Evolutionary conservation across 2,329 filamentous ascomycete species (phyloP).

Genomic region (Ophiostoma quercus): DNA sequence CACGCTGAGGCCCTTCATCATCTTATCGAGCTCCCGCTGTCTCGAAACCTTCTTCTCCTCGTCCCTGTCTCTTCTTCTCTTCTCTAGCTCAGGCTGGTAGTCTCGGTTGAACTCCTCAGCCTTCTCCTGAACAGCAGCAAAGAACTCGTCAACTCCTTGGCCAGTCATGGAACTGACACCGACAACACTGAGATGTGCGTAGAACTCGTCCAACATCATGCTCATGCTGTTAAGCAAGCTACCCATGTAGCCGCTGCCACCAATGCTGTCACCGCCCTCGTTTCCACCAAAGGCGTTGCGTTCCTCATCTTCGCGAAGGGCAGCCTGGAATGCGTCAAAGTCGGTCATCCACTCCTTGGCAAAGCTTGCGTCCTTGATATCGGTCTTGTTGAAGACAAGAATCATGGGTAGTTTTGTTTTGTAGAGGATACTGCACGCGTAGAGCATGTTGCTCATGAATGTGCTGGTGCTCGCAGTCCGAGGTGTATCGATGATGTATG

Average conservation of each 20-base stretch:
- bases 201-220: conserved; percentile 94
- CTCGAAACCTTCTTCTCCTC: conserved; percentile 65
- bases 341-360: conserved; percentile 99
- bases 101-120: conserved; percentile 81
- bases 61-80: conserved; percentile 68
- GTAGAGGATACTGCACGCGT: conserved; percentile 96
- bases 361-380: conserved; percentile 84
- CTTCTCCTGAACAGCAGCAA: conserved; percentile 81
- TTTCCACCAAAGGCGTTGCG: conserved; percentile 68
- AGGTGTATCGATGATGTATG: conserved; percentile 95
- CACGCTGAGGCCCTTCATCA: conserved; percentile 85
- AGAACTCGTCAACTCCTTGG: conserved; percentile 88
- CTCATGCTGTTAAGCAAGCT: conserved; percentile 97
- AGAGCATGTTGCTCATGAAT: conserved; percentile 99
- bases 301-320: conserved; percentile 74
- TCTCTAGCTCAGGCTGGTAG: conserved; percentile 87
- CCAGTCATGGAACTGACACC: conserved; percentile 91
- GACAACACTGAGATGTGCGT: conserved; percentile 86
- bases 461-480: conserved; percentile 88
- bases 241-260: conserved; percentile 91
- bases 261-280: conserved; percentile 56
- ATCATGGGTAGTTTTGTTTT: conserved; percentile 99
- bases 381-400: conserved; percentile 97
- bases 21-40: conserved; percentile 78
- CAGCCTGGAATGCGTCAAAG: conserved; percentile 90